A percentile compares a stretch with the other conserved stretches of the same genome.
phyloP scores from a whole-genome alignment of 192 early-diverging fungal species.

The Chytriomyces sp. region DNA sequence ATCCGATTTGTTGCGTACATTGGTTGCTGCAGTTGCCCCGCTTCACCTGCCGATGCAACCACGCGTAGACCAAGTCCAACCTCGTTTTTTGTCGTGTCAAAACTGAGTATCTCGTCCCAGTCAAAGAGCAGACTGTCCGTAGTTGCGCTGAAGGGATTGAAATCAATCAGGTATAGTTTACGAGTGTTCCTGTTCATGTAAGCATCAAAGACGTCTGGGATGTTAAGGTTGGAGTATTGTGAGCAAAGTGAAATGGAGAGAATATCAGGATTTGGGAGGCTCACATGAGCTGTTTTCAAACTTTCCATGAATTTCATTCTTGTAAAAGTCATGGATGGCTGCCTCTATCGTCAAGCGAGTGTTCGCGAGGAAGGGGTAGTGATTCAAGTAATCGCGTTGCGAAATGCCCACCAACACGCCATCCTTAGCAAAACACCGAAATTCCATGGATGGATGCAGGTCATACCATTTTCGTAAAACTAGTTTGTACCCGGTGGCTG shows the following conservation, averaged over 20 bases:
- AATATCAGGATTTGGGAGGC: too few relatives aligned
- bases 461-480: constrained; percentile 91
- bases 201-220: constrained; percentile 86
- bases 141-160: constrained; percentile 81
- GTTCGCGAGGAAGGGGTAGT: constrained; percentile 74
- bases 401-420: constrained; percentile 74
- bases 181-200: constrained; percentile 69
- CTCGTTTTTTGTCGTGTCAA: neutral
- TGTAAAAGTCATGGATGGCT: constrained; percentile 70
- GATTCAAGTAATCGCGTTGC: constrained; percentile 81
- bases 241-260: too few relatives aligned
- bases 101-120: constrained; percentile 72
- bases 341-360: constrained; percentile 53
- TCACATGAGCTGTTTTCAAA: constrained; percentile 74
- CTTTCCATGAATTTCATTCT: constrained; percentile 56
- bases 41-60: neutral
- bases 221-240: neutral
- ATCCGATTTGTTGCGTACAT: constrained; percentile 67
- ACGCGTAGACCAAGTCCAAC: constrained; percentile 6
- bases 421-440: constrained; percentile 89
- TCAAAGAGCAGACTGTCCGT: constrained; percentile 84
- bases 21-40: constrained; percentile 35
- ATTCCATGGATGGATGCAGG: constrained; percentile 89
- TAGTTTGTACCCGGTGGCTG: constrained; percentile 66
- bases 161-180: constrained; percentile 80